Conservation (phyloP, 768 basidiomycete species). For the Cystofilobasidium bisporidii region DNA sequence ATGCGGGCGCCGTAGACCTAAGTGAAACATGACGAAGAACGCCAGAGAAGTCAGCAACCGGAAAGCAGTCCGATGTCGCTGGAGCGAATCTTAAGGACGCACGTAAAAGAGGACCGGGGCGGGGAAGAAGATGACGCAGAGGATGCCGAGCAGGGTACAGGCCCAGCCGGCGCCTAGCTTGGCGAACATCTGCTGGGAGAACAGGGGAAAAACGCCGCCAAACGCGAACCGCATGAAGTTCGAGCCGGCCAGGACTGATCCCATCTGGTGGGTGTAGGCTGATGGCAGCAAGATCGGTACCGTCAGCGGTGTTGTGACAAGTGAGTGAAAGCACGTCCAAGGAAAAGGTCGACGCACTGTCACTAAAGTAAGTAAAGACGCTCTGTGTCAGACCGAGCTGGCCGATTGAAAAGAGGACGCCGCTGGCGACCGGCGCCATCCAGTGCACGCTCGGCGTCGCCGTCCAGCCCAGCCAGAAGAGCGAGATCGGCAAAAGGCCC, state of each 20-base stretch:
- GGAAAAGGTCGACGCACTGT: neutral
- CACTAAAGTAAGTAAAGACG: slow-evolving; percentile 20
- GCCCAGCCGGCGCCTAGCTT: slow-evolving; percentile 22
- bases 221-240: slow-evolving; percentile 22
- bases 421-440: slow-evolving; percentile 7
- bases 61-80: too few species aligned
- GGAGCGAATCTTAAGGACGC: neutral
- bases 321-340: neutral
- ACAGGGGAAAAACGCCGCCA: slow-evolving; percentile 17
- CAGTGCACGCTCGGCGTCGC: slow-evolving; percentile 11
- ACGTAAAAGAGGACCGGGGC: slow-evolving; percentile 23
- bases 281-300: neutral
- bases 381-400: slow-evolving; percentile 14
- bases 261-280: slow-evolving; percentile 14
- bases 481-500: slow-evolving; percentile 13
- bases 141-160: slow-evolving; percentile 13
- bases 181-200: slow-evolving; percentile 17
- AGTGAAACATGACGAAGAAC: neutral
- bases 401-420: slow-evolving; percentile 3
- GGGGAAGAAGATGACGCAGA: slow-evolving; percentile 22
- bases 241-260: slow-evolving; percentile 21
- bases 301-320: neutral
- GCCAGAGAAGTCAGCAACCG: neutral
- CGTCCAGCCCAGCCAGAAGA: slow-evolving; percentile 26
- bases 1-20: slow-evolving; percentile 22